phyloP scores from a whole-genome alignment of 441 rosid species.

The Euphorbia celastroides region DNA sequence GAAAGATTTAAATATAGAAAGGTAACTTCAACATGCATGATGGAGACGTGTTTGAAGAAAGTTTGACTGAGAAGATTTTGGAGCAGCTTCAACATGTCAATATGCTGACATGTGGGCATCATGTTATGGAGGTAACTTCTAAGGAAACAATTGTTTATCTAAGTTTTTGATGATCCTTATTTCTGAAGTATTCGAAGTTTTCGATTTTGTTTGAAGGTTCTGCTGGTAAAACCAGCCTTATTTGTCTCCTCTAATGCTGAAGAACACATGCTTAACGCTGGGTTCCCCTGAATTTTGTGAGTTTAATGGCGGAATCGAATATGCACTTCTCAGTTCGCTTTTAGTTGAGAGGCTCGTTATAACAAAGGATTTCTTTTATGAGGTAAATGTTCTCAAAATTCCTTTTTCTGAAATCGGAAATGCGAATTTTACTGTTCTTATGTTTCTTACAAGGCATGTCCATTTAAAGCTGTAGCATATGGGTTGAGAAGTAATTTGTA shows the following conservation, averaged over 20 bases:
- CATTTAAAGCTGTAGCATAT: no score
- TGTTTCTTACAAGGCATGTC: not conserved
- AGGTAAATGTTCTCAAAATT: not conserved
- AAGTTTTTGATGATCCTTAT: not conserved
- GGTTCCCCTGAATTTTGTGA: not conserved
- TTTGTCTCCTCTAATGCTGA: not conserved
- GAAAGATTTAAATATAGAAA: not conserved
- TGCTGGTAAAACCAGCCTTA: not conserved
- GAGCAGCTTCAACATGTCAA: not conserved
- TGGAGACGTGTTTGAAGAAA: not conserved
- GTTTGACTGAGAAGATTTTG: not conserved
- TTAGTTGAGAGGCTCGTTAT: not conserved
- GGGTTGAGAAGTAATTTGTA: no score
- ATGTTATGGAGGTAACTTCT: not conserved
- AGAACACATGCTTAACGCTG: not conserved
- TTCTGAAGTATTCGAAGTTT: not conserved
- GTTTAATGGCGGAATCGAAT: not conserved
- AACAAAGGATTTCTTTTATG: not conserved
- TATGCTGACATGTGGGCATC: not conserved
- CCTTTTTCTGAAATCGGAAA: not conserved
- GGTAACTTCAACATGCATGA: not conserved
- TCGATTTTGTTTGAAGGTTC: not conserved
- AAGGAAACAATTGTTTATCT: not conserved
- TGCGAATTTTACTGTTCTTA: not conserved
- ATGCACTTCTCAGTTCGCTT: not conserved